These are phyloP conservation scores for Plantago coronopus DNA, from an alignment of 305 asterid genomes.

Conservation along the genomic window DNA sequence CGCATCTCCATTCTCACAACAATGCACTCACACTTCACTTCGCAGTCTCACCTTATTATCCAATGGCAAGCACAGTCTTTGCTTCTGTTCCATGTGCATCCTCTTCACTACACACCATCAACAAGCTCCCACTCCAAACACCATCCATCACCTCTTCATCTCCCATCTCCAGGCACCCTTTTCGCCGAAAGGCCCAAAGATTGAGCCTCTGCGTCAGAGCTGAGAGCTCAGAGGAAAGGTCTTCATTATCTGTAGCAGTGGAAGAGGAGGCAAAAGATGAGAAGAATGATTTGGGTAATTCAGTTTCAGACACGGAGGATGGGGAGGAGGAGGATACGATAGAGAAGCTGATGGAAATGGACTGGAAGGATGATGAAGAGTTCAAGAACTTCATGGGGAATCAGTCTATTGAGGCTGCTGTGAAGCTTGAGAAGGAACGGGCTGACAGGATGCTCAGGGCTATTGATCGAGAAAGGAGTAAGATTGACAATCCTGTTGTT, in stretches of 20 bases:
- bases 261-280: slow-evolving; percentile 40
- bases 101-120: slow-evolving; percentile 29
- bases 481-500: slow-evolving; percentile 55
- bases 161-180: slow-evolving; percentile 25
- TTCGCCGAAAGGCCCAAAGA: slow-evolving; percentile 38
- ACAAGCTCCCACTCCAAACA: slow-evolving; percentile 18
- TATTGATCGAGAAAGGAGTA: slow-evolving; percentile 60
- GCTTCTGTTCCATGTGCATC: slow-evolving; percentile 29
- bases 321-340: slow-evolving; percentile 34
- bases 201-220: slow-evolving; percentile 44
- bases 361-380: slow-evolving; percentile 87
- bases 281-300: slow-evolving; percentile 23
- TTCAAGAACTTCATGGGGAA: slow-evolving; percentile 93
- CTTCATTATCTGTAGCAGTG: slow-evolving; percentile 43
- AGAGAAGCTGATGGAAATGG: slow-evolving; percentile 67
- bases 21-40: slow-evolving; percentile 15
- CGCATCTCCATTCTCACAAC: background rate
- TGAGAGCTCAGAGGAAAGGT: slow-evolving; percentile 40
- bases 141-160: slow-evolving; percentile 18
- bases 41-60: background rate
- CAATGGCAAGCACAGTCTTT: slow-evolving; percentile 36
- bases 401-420: slow-evolving; percentile 92
- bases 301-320: slow-evolving; percentile 22
- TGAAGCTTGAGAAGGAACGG: slow-evolving; percentile 87
- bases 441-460: slow-evolving; percentile 76